Percentiles rank a stretch among this genome's conserved stretches.
Evolutionary conservation across 306 rosid species (phyloP).

Genomic region (Quercus aquifolioides): DNA sequence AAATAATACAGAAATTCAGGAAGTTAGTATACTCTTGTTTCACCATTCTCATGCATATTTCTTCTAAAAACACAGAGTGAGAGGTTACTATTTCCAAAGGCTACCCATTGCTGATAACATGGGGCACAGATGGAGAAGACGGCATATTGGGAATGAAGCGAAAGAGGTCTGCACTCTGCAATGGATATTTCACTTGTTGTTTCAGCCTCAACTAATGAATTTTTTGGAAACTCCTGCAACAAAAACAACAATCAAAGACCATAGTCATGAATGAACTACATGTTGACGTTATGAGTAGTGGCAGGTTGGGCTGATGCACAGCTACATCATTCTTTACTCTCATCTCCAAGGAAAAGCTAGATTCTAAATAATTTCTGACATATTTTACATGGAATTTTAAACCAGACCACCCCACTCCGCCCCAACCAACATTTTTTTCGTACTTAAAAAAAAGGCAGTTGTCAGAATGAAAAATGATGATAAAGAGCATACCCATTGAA

Average conservation of each 20-base stretch:
- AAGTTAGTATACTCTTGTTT: not conserved
- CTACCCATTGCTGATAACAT: conserved; percentile 82
- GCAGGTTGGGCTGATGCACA: not conserved
- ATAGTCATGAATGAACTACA: no score
- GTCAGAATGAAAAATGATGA: not conserved
- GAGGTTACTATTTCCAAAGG: conserved; percentile 77
- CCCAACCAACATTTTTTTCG: not conserved
- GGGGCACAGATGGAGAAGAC: conserved; percentile 54
- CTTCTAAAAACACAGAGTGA: not conserved
- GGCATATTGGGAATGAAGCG: conserved; percentile 68
- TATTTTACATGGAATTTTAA: not conserved
- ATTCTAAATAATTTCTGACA: not conserved
- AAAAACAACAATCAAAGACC: not conserved
- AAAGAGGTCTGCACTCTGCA: not conserved
- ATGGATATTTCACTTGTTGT: conserved; percentile 75
- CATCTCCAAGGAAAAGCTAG: not conserved
- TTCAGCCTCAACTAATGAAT: conserved; percentile 66
- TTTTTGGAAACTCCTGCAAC: conserved; percentile 67
- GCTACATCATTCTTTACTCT: not conserved
- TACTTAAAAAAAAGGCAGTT: not conserved
- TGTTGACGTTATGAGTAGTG: not conserved
- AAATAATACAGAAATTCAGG: not conserved
- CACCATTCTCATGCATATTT: not conserved
- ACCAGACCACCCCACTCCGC: not conserved
- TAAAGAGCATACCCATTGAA: conserved; percentile 45